Percentiles rank a stretch among this genome's conserved stretches.
phyloP scores from a whole-genome alignment of 805 yeast species.

The Maudiozyma barnettii region DNA sequence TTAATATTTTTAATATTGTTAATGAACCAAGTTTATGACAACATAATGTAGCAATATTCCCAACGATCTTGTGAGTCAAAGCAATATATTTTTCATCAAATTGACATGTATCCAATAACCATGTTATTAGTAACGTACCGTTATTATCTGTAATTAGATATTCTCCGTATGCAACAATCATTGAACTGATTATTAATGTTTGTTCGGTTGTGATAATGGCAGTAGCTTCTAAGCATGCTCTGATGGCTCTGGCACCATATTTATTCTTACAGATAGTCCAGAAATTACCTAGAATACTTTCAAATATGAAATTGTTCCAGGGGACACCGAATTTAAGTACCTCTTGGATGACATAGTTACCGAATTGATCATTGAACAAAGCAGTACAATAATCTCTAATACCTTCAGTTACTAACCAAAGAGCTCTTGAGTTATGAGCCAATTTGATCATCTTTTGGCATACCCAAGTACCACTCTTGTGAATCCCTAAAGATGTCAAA shows the following conservation, averaged over 20 bases:
- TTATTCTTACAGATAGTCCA: constrained; percentile 76
- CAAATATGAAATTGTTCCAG: constrained; percentile 81
- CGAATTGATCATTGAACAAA: constrained; percentile 88
- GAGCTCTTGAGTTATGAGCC: constrained; percentile 52
- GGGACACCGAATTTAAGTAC: constrained; percentile 85
- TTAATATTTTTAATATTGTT: constrained; percentile 70
- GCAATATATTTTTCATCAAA: constrained; percentile 54
- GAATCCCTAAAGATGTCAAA: constrained; percentile 85
- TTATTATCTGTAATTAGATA: constrained; percentile 74
- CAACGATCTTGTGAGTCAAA: constrained; percentile 52
- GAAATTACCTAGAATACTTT: constrained; percentile 67
- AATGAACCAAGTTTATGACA: constrained; percentile 78
- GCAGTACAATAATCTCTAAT: constrained; percentile 75
- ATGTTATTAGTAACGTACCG: constrained; percentile 82
- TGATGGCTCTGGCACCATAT: constrained; percentile 89
- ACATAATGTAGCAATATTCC: constrained; percentile 54
- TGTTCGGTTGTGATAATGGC: constrained; percentile 53
- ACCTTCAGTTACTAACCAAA: constrained; percentile 54
- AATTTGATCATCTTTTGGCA: constrained; percentile 88
- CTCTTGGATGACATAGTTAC: constrained; percentile 94
- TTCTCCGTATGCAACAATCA: constrained; percentile 68
- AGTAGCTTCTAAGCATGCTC: constrained; percentile 84
- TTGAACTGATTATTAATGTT: constrained; percentile 59
- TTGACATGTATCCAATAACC: constrained; percentile 84
- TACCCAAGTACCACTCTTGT: constrained; percentile 98